Conservation (phyloP, 2,329 filamentous ascomycete species). For the Neodidymelliopsis sp. region DNA sequence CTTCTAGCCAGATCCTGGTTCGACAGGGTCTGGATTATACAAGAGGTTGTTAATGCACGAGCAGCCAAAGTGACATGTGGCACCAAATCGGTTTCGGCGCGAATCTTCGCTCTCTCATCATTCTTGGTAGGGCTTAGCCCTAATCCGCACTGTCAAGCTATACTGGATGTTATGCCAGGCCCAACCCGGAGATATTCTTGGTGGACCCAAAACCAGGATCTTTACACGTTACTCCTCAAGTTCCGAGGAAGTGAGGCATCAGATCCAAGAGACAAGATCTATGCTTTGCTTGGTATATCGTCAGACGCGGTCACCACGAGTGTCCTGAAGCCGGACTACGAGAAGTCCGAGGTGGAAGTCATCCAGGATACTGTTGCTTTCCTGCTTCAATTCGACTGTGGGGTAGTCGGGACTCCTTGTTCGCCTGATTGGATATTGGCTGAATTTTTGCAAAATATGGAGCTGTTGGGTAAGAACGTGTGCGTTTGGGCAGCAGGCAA, state of each 20-base stretch:
- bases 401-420: background rate
- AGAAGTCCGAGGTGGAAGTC: background rate
- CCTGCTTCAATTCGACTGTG: background rate
- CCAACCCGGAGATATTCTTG: slow-evolving; percentile 21
- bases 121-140: slow-evolving; percentile 2
- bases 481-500: no score
- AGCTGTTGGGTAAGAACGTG: no score
- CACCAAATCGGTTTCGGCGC: slow-evolving; percentile 14
- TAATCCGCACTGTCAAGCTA: slow-evolving; percentile 20
- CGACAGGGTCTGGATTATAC: slow-evolving; percentile 29
- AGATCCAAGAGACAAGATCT: slow-evolving; percentile 29
- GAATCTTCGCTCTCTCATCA: slow-evolving; percentile 20
- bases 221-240: slow-evolving; percentile 25
- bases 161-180: slow-evolving; percentile 34
- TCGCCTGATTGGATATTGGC: background rate
- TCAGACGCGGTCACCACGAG: slow-evolving; percentile 12
- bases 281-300: slow-evolving; percentile 30
- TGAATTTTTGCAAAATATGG: background rate
- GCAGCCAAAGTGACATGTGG: slow-evolving; percentile 22
- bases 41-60: slow-evolving; percentile 32
- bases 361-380: background rate
- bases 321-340: background rate
- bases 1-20: slow-evolving; percentile 28
- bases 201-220: slow-evolving; percentile 24
- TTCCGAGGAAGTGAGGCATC: slow-evolving; percentile 27